Conservation (phyloP, 129 eudicot genomes). For the Pseudognaphalium luteoalbum region DNA sequence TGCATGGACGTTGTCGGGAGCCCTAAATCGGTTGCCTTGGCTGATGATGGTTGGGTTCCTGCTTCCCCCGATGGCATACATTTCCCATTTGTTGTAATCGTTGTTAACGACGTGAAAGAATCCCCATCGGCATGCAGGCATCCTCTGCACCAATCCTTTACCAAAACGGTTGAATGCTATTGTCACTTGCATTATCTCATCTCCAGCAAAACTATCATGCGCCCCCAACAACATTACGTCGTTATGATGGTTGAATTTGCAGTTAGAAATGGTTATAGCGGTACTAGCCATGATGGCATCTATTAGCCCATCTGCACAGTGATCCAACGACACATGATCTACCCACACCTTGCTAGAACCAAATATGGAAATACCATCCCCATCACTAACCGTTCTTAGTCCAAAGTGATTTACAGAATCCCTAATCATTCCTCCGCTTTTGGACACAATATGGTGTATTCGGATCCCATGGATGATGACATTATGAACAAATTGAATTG, state of each 20-base stretch:
- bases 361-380: conserved; percentile 66
- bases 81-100: conserved; percentile 78
- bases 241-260: conserved; percentile 70
- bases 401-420: conserved; percentile 56
- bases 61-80: conserved; percentile 91
- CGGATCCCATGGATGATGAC: conserved; percentile 64
- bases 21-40: conserved; percentile 90
- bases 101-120: conserved; percentile 84
- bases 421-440: conserved; percentile 58
- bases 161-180: conserved; percentile 80
- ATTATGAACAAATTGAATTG: conserved; percentile 61
- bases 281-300: conserved; percentile 73
- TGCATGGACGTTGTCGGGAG: conserved; percentile 44
- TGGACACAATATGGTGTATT: conserved; percentile 54
- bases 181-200: conserved; percentile 75
- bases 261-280: conserved; percentile 68
- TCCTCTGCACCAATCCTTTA: conserved; percentile 68
- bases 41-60: conserved; percentile 75
- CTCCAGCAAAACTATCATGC: conserved; percentile 38
- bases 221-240: conserved; percentile 82
- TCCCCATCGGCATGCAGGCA: conserved; percentile 80
- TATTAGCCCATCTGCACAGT: conserved; percentile 62
- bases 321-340: conserved; percentile 61
- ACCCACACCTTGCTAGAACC: conserved; percentile 64
- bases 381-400: conserved; percentile 70